phyloP scores from a whole-genome alignment of 1,284 basidiomycete species.

The Microbotryum intermedium region DNA sequence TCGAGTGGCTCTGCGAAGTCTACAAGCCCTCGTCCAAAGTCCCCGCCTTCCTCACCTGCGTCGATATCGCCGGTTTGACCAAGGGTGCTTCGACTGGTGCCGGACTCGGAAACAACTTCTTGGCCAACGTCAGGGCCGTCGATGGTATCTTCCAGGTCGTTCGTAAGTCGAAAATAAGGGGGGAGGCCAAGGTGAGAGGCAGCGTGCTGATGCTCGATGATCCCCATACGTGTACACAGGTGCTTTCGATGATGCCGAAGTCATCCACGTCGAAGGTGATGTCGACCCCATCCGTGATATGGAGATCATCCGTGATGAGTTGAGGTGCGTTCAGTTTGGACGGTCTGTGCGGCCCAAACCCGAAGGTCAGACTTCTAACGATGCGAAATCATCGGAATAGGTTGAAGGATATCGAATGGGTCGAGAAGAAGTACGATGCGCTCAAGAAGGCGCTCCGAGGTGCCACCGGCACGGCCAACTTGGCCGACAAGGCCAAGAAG shows the following conservation, averaged over 20 bases:
- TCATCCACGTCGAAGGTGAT: constrained; percentile 98
- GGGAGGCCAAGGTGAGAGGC: not conserved
- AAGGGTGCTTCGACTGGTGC: constrained; percentile 95
- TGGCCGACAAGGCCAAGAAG: constrained; percentile 93
- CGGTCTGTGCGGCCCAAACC: not conserved
- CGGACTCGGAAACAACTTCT: constrained; percentile 94
- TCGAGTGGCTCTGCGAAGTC: constrained; percentile 82
- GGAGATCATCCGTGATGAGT: constrained; percentile 92
- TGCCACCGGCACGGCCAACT: constrained; percentile 59
- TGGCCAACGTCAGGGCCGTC: constrained; percentile 94
- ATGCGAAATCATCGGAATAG: constrained; percentile 1
- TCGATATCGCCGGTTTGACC: constrained; percentile 97
- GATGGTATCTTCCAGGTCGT: constrained; percentile 99
- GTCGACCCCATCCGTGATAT: constrained; percentile 94
- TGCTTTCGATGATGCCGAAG: constrained; percentile 96
- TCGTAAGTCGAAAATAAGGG: constrained; percentile 43
- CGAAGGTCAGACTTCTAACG: not conserved
- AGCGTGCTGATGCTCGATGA: not conserved
- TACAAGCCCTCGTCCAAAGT: constrained; percentile 87
- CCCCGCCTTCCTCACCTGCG: constrained; percentile 93
- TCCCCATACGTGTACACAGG: constrained; percentile 10
- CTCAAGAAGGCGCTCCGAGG: constrained; percentile 63
- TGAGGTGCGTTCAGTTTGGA: constrained; percentile 45
- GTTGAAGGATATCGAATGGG: constrained; percentile 98
- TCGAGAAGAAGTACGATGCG: constrained; percentile 78